Evolutionary conservation across 495 filamentous ascomycete species (phyloP), one percentile per base, ranked within the genome.

Genomic region (Parmelia sp.): DNA sequence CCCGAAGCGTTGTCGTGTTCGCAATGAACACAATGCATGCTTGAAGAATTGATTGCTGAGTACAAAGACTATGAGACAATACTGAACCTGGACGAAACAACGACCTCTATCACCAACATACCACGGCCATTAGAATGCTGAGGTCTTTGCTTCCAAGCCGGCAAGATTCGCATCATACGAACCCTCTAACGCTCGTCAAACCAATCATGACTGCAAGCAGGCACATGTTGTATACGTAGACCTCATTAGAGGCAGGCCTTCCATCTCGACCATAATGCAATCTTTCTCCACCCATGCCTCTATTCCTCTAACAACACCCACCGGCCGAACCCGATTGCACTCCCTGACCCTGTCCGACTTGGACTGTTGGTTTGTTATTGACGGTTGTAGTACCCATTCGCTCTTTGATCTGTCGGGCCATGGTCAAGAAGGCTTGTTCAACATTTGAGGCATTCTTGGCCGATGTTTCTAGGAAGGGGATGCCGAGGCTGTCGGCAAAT

Each of bases 331-430:
- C 90, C 76, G 89, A 92, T 75, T 94, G 90, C 70, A 97, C 92
- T 72, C 93, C 91, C 75, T 94, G 90, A 70, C 95, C 95, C 73
- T 90, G 88, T 56, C 90, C 87, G 67, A 99, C 94, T 71, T 95
- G 90, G 73, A 99, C 91, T 65, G 90, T 96, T 60, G 92, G 91
- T 82, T 99, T 99, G 82, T 95, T 96, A 82, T 97, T 96, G 77
- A 92, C 91, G 64, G 91, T 92, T 31, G 92, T 90, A 65, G 91
- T 96, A 71, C 94, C 94, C 94, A 97, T 97, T 69, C 95, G 88
- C 80, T 99, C 95, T 84, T 99, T 99, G 80, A 99, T 97, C 75
- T 97, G 93, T 77, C 94, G 89, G 61, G 94, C 94, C 94, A 99
- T 99, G 72, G 94, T 97, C 79, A 99, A 80, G 88, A 99, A 99